Percentiles rank a stretch among this genome's conserved stretches.
Evolutionary conservation across 2,329 filamentous ascomycete species (phyloP).

Genomic region (Chrysoporthe puriensis): DNA sequence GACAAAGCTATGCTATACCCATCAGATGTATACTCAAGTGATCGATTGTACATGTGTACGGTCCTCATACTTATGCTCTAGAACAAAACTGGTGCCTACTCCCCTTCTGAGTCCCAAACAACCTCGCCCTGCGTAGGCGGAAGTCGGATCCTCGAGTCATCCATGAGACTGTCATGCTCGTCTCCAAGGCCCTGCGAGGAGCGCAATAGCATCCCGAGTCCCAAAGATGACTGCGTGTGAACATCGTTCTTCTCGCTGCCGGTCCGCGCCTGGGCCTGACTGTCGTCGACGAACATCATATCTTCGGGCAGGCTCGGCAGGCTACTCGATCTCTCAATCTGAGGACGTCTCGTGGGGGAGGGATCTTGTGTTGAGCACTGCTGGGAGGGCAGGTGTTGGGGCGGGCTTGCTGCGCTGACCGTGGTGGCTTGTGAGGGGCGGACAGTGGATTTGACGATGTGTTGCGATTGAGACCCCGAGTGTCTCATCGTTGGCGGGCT

Average conservation of each 20-base stretch:
- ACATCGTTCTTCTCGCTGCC: slow-evolving; percentile 10
- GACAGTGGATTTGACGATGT: slow-evolving; percentile 29
- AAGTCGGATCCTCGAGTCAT: slow-evolving; percentile 43
- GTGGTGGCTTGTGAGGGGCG: slow-evolving; percentile 50
- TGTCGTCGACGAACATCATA: slow-evolving; percentile 31
- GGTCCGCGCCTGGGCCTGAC: slow-evolving; percentile 29
- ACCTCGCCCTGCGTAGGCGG: slow-evolving; percentile 40
- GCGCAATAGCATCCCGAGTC: slow-evolving; percentile 39
- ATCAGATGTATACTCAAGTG: neutral
- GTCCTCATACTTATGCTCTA: neutral
- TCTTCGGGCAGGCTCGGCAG: slow-evolving; percentile 27
- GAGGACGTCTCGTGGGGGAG: slow-evolving; percentile 33
- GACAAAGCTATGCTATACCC: neutral
- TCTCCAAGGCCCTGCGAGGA: slow-evolving; percentile 48
- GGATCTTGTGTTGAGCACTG: slow-evolving; percentile 28
- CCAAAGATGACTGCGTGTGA: slow-evolving; percentile 26
- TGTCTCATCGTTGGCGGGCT: slow-evolving; percentile 4
- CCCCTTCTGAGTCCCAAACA: slow-evolving; percentile 48
- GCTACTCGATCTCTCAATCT: slow-evolving; percentile 32
- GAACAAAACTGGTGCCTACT: slow-evolving; percentile 28
- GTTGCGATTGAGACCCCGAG: neutral
- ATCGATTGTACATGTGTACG: neutral
- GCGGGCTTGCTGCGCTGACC: slow-evolving; percentile 42
- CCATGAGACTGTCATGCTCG: slow-evolving; percentile 44
- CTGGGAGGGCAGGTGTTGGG: slow-evolving; percentile 16